Conservation (phyloP, 2,329 filamentous ascomycete genomes). For the Lasiodiplodia hormozganensis region DNA sequence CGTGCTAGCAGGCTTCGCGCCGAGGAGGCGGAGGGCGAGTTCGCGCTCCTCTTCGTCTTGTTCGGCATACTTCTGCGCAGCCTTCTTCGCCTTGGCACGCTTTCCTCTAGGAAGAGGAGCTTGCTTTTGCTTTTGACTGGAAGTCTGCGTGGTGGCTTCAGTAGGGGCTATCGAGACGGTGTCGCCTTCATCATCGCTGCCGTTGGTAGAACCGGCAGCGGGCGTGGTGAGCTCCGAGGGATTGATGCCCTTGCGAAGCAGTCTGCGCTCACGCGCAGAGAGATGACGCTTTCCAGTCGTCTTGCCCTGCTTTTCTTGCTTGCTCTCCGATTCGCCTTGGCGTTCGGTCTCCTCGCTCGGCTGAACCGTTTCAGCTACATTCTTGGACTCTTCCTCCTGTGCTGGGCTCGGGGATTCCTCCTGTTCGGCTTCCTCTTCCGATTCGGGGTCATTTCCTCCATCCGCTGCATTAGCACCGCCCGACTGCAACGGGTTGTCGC, state of each 20-base stretch:
- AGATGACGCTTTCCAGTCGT: conserved; percentile 42
- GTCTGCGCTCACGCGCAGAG: conserved; percentile 47
- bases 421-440: conserved; percentile 19
- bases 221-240: conserved; percentile 31
- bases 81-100: conserved; percentile 83
- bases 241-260: conserved; percentile 44
- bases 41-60: conserved; percentile 94
- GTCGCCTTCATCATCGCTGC: conserved; percentile 38
- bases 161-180: conserved; percentile 37
- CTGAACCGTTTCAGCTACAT: conserved; percentile 33
- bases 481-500: conserved; percentile 50
- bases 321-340: conserved; percentile 38
- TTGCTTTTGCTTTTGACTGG: conserved; percentile 29
- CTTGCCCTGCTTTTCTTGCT: conserved; percentile 33
- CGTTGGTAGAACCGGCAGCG: conserved; percentile 31
- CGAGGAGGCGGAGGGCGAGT: conserved; percentile 85
- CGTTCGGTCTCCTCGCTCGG: conserved; percentile 28
- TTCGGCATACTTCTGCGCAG: conserved; percentile 86
- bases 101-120: conserved; percentile 68
- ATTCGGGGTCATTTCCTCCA: conserved; percentile 23
- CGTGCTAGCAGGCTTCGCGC: conserved; percentile 71
- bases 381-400: conserved; percentile 37
- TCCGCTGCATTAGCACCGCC: conserved; percentile 13
- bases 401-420: not conserved
- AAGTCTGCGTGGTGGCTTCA: conserved; percentile 33